These are phyloP conservation scores for Mortierella antarctica DNA, from an alignment of 192 early-diverging fungal genomes.

Conservation along the genomic window DNA sequence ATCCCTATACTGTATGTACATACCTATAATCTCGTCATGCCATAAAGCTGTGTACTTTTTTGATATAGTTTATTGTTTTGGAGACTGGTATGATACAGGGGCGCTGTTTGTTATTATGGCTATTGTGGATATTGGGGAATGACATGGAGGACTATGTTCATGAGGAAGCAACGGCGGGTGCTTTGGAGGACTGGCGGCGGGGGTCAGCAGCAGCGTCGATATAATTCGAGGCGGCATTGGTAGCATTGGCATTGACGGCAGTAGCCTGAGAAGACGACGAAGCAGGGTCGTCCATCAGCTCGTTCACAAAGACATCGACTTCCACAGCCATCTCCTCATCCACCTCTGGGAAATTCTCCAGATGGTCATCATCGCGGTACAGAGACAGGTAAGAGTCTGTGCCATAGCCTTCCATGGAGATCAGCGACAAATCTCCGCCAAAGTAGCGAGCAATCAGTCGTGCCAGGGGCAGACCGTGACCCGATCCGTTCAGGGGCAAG, in stretches of 20 bases:
- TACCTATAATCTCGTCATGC: too few relatives aligned
- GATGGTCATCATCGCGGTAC: constrained; percentile 50
- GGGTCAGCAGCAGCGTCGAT: too few relatives aligned
- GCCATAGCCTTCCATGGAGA: constrained; percentile 76
- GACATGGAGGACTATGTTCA: too few relatives aligned
- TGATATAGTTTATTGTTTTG: not conserved
- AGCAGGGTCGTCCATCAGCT: constrained; percentile 30
- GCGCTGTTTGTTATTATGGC: too few relatives aligned
- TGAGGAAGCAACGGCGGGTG: too few relatives aligned
- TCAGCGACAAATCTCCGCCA: constrained; percentile 72
- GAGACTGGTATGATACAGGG: too few relatives aligned
- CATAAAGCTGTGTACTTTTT: not conserved
- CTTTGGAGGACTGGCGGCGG: too few relatives aligned
- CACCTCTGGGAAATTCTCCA: constrained; percentile 54
- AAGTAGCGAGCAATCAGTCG: constrained; percentile 72
- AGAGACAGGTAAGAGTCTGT: constrained; percentile 68
- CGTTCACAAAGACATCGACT: constrained; percentile 47
- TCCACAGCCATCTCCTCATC: constrained; percentile 45
- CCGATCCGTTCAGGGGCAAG: constrained; percentile 36
- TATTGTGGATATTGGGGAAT: too few relatives aligned
- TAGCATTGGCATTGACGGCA: too few relatives aligned
- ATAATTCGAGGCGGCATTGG: too few relatives aligned
- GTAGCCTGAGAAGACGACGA: not conserved
- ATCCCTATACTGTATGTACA: too few relatives aligned
- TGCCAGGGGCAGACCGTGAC: constrained; percentile 62